Evolutionary conservation across 768 basidiomycete genomes (phyloP), one percentile per base, ranked within the genome.

Genomic region (Saitozyma podzolica): DNA sequence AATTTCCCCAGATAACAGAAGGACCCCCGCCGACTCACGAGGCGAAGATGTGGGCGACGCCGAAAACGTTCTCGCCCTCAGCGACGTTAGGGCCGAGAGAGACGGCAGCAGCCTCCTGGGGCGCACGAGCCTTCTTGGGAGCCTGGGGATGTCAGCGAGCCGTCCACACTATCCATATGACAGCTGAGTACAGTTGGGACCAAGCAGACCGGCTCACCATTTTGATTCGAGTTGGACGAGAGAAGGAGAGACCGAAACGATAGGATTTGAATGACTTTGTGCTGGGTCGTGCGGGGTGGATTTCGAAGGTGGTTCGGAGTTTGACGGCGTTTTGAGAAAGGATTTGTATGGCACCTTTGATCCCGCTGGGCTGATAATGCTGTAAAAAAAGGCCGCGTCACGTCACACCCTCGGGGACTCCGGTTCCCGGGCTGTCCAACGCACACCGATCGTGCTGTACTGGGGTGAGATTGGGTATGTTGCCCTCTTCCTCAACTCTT

Each of bases 1-100:
- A 43, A 42, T 14, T 4, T 56, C 54, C 8, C 3, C 51, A 40
- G 7, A 9, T 40, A 3, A 42, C 43, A 50, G 13, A 17, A 29
- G 39, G 41, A 17, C 17, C 29, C 51, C 0, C 8, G 8, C 14
- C 40, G 37, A 78, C 79, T 70, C 64, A 80, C 61, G 92, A 95
- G 47, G 96, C 95, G 75, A 89, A 98, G 83, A 98, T 97, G 84
- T 95, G 95, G 10, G 96, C 96, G 65, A 97, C 93, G 70, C 95
- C 95, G 78, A 95, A 97, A 49, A 98, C 95, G 76, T 89, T 87
- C 82, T 97, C 93, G 78, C 95, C 93, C 80, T 96, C 93, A 64
- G 89, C 88, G 74, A 94, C 91, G 80, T 97, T 89, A 73, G 94
- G 95, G 69, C 95, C 94, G 81, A 96, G 91, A 58, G 88, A 88